Evolutionary conservation across 495 filamentous ascomycete species (phyloP).

Genomic region (Neurospora cerealis): DNA sequence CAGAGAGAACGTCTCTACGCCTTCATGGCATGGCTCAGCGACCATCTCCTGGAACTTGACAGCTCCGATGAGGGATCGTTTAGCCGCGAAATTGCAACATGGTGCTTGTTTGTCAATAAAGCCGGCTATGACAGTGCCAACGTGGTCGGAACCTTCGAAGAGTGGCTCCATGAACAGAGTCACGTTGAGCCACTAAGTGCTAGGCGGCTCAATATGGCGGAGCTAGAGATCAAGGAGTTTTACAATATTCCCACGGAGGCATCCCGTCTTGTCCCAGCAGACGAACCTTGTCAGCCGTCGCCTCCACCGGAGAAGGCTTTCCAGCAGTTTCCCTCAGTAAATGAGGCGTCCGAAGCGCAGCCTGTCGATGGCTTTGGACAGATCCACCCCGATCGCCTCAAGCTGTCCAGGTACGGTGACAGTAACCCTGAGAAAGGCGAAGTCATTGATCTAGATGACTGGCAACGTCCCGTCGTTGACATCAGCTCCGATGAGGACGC

Average conservation of each 20-base stretch:
- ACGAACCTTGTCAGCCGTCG: background rate
- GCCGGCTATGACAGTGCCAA: slow-evolving; percentile 2
- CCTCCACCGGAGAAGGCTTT: background rate
- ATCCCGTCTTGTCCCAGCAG: background rate
- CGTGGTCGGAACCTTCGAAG: slow-evolving; percentile 15
- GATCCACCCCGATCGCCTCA: slow-evolving; percentile 15
- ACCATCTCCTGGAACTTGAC: slow-evolving; percentile 18
- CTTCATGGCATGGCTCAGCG: slow-evolving; percentile 25
- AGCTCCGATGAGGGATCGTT: slow-evolving; percentile 12
- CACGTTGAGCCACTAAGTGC: slow-evolving; percentile 8
- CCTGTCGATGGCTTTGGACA: background rate
- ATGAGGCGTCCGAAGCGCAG: background rate
- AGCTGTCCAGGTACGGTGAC: slow-evolving; percentile 1
- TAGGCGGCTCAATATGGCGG: slow-evolving; percentile 17
- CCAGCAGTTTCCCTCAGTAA: background rate
- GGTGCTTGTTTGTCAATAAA: slow-evolving; percentile 6
- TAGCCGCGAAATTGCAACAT: slow-evolving; percentile 1
- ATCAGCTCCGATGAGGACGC: background rate
- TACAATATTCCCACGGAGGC: background rate
- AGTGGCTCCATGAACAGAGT: slow-evolving; percentile 17
- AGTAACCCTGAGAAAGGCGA: background rate
- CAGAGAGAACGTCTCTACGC: slow-evolving; percentile 4
- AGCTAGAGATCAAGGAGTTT: slow-evolving; percentile 11
- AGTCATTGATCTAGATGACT: background rate
- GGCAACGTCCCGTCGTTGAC: background rate